Base-by-base conservation (phyloP, 805 yeast genomes). In the Sungouiozyma ichnusensis region DNA sequence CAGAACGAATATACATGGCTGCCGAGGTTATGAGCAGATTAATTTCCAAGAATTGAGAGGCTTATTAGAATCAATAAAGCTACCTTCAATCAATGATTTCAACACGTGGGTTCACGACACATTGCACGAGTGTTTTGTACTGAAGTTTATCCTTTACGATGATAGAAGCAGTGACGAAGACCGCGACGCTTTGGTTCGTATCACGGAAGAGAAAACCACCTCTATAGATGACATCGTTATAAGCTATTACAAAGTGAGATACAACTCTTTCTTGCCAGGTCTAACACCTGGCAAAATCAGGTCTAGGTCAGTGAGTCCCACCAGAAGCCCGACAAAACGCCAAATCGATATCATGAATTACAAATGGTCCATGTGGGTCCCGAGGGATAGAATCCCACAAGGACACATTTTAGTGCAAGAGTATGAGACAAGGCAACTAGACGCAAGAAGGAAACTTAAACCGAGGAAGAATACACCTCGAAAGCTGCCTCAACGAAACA, bases 21-120 rank as follows among this genome's bases (percentile, higher is more conserved):
- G 39, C 33, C 35, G 11, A 11, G 33, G 37, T 2, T 46, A 44
- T 37, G 39, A 34, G 7, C 35, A 18, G 4, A 39, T 46, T 16
- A 41, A 50, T 37, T 51, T 46, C 36, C 33, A 16, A 3, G 20
- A 39, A 9, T 24, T 60, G 20, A 24, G 40, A 35, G 24, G 20
- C 1, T 40, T 33, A 37, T 36, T 50, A 9, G 15, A 37, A 34
- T 32, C 37, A 24, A 36, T 49, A 33, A 33, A 52, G 16, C 18
- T 57, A 17, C 42, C 54, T 17, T 44, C 43, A 6, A 51, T 62
- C 2, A 38, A 43, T 2, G 46, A 60, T 38, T 51, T 61, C 38
- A 51, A 51, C 7, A 44, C 42, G 18, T 60, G 65, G 64, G 59
- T 57, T 40, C 52, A 53, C 31, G 53, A 46, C 13, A 45, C 50